Conservation (phyloP, 2,329 filamentous ascomycete genomes). For the Cytospora mali region DNA sequence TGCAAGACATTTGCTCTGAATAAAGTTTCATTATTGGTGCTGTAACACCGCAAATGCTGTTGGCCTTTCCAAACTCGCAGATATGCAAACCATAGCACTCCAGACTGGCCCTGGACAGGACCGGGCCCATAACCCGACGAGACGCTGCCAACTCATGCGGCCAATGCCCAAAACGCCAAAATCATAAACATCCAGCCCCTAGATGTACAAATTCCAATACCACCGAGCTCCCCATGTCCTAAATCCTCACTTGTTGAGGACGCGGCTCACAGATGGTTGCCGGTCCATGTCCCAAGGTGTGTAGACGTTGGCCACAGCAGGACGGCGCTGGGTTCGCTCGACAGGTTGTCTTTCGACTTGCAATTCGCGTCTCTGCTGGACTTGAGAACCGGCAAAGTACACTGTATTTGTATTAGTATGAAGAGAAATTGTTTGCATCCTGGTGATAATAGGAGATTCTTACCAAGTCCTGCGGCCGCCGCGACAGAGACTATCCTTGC, state of each 20-base stretch:
- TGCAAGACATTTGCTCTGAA: no score
- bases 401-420: constrained; percentile 12
- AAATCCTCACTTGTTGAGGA: constrained; percentile 9
- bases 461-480: constrained; percentile 25
- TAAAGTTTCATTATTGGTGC: no score
- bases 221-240: not conserved
- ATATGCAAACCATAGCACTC: constrained; percentile 21
- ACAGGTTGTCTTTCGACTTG: not conserved
- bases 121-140: not conserved
- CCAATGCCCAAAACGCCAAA: constrained; percentile 11
- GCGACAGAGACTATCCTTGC: constrained; percentile 23
- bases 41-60: no score
- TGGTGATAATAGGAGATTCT: not conserved
- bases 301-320: constrained; percentile 6
- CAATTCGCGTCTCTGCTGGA: constrained; percentile 13
- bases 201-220: not conserved
- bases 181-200: constrained; percentile 4
- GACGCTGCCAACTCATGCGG: not conserved
- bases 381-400: constrained; percentile 21
- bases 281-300: constrained; percentile 15
- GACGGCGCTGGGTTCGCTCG: not conserved
- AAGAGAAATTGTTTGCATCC: not conserved
- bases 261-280: not conserved
- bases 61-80: no score
- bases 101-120: no score